Evolutionary conservation across 257 asterid genomes (phyloP).

Genomic region (Scutellaria baicalensis): DNA sequence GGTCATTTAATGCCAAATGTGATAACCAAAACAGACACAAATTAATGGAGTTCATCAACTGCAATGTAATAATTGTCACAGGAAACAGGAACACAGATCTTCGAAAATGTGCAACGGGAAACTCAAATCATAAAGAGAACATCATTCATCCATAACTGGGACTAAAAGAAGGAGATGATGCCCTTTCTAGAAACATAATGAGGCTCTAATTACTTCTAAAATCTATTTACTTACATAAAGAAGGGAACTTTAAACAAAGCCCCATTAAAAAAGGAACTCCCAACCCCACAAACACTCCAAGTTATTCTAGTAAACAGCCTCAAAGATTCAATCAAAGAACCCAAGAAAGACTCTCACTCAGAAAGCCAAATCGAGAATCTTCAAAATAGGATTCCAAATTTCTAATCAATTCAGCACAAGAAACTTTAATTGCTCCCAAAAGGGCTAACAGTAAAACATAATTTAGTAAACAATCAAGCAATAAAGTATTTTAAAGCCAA

Average conservation of each 20-base stretch:
- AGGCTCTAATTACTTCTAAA: constrained; percentile 13
- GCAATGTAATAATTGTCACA: neutral
- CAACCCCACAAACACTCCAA: constrained; percentile 31
- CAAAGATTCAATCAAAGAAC: constrained; percentile 6
- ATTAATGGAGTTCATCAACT: neutral
- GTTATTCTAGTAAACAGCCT: constrained; percentile 15
- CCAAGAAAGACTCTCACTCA: neutral
- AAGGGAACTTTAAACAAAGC: constrained; percentile 20
- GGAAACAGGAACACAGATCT: constrained; percentile 30
- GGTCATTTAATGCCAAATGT: constrained; percentile 2
- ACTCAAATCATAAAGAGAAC: neutral
- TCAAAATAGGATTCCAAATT: constrained; percentile 19
- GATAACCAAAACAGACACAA: neutral
- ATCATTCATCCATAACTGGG: constrained; percentile 19
- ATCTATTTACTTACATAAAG: constrained; percentile 12
- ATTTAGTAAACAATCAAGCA: constrained; percentile 11
- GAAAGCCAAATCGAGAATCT: constrained; percentile 21
- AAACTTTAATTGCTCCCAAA: constrained; percentile 16
- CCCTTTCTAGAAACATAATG: constrained; percentile 21
- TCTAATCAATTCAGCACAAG: constrained; percentile 14
- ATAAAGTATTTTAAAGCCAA: neutral
- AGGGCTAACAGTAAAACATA: constrained; percentile 23
- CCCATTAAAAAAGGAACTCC: neutral
- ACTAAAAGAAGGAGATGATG: constrained; percentile 18
- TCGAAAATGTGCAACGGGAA: constrained; percentile 21